Base-by-base conservation (phyloP, 2,329 filamentous ascomycete genomes). In the Saccharata proteae region DNA sequence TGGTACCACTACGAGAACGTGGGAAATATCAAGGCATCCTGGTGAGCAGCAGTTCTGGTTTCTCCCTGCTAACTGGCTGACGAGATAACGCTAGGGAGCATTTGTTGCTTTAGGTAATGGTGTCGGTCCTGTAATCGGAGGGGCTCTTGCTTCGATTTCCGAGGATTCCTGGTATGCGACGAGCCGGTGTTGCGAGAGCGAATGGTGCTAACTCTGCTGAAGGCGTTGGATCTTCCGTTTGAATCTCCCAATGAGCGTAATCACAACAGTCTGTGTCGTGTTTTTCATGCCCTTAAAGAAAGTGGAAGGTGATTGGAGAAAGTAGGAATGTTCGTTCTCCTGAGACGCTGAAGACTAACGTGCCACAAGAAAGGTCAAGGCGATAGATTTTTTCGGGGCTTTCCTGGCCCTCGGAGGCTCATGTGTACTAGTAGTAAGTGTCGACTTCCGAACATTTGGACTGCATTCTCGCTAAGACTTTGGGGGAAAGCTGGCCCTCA, bases 271-370 rank as follows among this genome's bases (percentile, higher is more conserved):
- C 0, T 58, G 56, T 17, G 63, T 70, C 8, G 33, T 71, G 0
- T 69, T 69, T 41, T 65, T 70, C 41, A 71, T 73, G 68, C 69
- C 68, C 0, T 41, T 73, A 23, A 67, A 67, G 25, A 66, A 62
- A 29, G 66, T 71, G 0, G 50, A 64, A 12, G 68, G 65, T 0
- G 54, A 67, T 20, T 72, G 69, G 65, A 37, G 18, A 14, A 13
- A 30, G 35, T 37, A 6, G 34, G 45, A 37, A 16, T 16, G 5
- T 11, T 18, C 9, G 5, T 6, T 9, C 9, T 7, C 6, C 5
- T 11, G 3, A 18, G 16, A 15, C 9, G 3, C 5, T 6, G 7
- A 1, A 11, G 10, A 7, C 22, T 58, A 47, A 40, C 12, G 55
- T 1, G 4, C 4, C 14, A 10, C 4, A 9, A 37, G 35, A 9